Percentiles rank a stretch among this genome's conserved stretches.
Evolutionary conservation across 2,329 filamentous ascomycete species (phyloP).

Genomic region (Hymenoscyphus salicellus): DNA sequence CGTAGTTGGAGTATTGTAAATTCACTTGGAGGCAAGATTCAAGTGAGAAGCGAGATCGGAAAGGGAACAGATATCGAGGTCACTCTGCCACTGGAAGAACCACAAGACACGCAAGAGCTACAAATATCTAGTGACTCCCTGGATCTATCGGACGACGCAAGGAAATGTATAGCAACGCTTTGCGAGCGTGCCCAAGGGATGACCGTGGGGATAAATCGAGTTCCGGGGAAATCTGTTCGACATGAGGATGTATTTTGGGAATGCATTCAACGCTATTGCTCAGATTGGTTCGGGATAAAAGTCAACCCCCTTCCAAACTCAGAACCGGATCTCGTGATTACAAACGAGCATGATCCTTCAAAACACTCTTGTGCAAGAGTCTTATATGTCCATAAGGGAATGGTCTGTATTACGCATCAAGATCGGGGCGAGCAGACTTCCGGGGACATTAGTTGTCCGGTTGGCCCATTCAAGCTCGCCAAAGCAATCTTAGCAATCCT

Average conservation of each 20-base stretch:
- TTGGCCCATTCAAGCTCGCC: conserved; percentile 33
- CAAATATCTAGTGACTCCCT: background rate
- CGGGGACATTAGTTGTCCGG: conserved; percentile 24
- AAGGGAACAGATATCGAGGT: conserved; percentile 54
- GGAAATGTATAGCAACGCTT: conserved; percentile 22
- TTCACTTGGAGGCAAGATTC: conserved; percentile 55
- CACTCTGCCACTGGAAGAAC: conserved; percentile 39
- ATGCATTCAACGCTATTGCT: conserved; percentile 30
- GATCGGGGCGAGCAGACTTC: background rate
- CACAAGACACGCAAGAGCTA: background rate
- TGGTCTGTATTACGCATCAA: conserved; percentile 11
- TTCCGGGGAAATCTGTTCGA: background rate
- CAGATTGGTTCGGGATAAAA: conserved; percentile 31
- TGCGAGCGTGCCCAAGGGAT: conserved; percentile 19
- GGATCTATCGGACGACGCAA: conserved; percentile 12
- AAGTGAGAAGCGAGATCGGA: conserved; percentile 52
- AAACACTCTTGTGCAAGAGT: conserved; percentile 17
- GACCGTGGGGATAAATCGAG: conserved; percentile 20
- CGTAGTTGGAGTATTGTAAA: conserved; percentile 51
- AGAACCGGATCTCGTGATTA: conserved; percentile 24
- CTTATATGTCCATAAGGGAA: conserved; percentile 25
- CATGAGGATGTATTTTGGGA: conserved; percentile 23
- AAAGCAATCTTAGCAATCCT: conserved; percentile 26
- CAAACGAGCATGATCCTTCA: conserved; percentile 14
- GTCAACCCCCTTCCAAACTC: background rate